Conservation (phyloP, 495 filamentous ascomycete species). For the Parachaetomium inaequale region DNA sequence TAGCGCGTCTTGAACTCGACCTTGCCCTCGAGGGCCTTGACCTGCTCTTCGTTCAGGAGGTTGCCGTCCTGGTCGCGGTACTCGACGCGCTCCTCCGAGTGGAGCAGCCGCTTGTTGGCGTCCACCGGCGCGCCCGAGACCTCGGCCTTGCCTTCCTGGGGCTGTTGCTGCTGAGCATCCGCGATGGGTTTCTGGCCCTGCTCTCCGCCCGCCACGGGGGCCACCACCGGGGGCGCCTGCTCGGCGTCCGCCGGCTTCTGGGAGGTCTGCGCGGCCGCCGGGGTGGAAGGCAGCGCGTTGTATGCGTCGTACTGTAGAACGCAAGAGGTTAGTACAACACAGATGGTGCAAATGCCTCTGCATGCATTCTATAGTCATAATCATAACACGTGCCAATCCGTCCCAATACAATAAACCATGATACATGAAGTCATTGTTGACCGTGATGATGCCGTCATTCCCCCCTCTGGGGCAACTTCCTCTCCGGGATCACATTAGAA, state of each 20-base stretch:
- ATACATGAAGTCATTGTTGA: not conserved
- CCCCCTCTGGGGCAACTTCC: slow-evolving; percentile 29
- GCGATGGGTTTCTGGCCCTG: slow-evolving; percentile 26
- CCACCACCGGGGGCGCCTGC: slow-evolving; percentile 15
- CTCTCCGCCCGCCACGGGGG: slow-evolving; percentile 18
- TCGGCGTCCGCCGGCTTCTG: slow-evolving; percentile 27
- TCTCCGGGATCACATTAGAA: slow-evolving; percentile 33
- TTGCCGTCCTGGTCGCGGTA: slow-evolving; percentile 95
- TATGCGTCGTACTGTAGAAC: slow-evolving; percentile 43
- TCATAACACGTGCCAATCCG: not conserved
- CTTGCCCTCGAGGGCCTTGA: slow-evolving; percentile 80
- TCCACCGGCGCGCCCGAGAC: slow-evolving; percentile 46
- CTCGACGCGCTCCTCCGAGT: slow-evolving; percentile 79
- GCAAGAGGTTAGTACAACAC: slow-evolving; percentile 10
- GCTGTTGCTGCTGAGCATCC: slow-evolving; percentile 10
- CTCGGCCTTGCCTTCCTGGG: slow-evolving; percentile 20
- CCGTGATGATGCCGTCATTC: slow-evolving; percentile 16
- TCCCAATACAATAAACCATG: not conserved
- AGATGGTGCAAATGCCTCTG: not conserved
- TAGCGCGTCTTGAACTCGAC: slow-evolving; percentile 93
- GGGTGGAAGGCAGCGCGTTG: slow-evolving; percentile 29
- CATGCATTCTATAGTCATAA: slow-evolving; percentile 5
- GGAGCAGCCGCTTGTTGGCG: slow-evolving; percentile 53
- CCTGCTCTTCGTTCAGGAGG: slow-evolving; percentile 75
- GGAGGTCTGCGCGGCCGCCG: slow-evolving; percentile 34